These are phyloP conservation scores for Blastobotrys americana DNA, from an alignment of 805 yeast genomes.

Conservation along the genomic window DNA sequence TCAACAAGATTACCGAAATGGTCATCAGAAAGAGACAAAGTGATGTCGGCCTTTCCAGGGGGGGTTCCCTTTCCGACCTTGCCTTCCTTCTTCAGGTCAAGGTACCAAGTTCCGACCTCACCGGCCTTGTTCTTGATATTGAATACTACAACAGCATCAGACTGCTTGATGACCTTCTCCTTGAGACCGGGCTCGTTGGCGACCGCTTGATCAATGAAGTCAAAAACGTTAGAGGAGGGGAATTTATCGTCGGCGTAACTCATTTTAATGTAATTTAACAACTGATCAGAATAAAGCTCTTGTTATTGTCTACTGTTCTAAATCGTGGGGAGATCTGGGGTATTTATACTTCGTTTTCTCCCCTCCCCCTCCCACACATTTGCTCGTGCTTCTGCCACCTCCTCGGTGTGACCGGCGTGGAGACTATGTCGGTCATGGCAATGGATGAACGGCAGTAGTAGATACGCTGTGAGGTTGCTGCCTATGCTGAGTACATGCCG, in stretches of 20 bases:
- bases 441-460: too few species aligned
- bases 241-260: conserved; percentile 18
- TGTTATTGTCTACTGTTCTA: too few species aligned
- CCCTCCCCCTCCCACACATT: neutral
- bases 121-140: conserved; percentile 58
- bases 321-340: neutral
- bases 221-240: conserved; percentile 36
- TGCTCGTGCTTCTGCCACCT: neutral
- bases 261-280: neutral
- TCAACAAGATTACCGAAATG: conserved; percentile 63
- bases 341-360: neutral
- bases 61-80: conserved; percentile 38
- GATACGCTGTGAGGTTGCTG: too few species aligned
- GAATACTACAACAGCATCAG: conserved; percentile 58
- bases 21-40: conserved; percentile 55
- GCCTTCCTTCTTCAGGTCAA: conserved; percentile 62
- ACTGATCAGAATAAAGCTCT: too few species aligned
- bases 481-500: too few species aligned
- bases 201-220: conserved; percentile 29
- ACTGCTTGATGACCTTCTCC: conserved; percentile 35
- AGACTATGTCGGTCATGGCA: too few species aligned
- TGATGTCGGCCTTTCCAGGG: conserved; percentile 51
- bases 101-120: conserved; percentile 53
- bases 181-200: conserved; percentile 25
- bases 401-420: neutral